A percentile compares a stretch with the other conserved stretches of the same genome.
Evolutionary conservation across 1,284 basidiomycete species (phyloP).

Genomic region (Sphaerobolus stellatus): DNA sequence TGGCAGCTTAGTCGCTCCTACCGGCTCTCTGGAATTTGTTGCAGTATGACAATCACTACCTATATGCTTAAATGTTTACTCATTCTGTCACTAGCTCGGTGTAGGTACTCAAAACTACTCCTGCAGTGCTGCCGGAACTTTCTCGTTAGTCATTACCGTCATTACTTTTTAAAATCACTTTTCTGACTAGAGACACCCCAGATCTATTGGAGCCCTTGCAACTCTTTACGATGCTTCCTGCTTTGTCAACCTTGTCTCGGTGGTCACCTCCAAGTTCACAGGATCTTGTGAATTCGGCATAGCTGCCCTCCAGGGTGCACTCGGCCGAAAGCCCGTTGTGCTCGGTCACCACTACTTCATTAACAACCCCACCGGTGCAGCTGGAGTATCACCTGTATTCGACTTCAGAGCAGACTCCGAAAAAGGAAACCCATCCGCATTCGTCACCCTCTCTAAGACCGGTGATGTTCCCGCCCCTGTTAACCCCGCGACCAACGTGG

Average conservation of each 20-base stretch:
- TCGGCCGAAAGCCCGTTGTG: slow-evolving; percentile 25
- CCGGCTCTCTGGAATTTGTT: too few relatives aligned
- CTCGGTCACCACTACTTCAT: slow-evolving; percentile 62
- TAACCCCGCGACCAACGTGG: slow-evolving; percentile 44
- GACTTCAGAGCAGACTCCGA: slow-evolving; percentile 49
- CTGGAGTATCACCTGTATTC: slow-evolving; percentile 53
- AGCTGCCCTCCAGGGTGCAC: neutral
- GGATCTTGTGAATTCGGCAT: too few relatives aligned
- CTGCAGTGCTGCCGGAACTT: slow-evolving; percentile 38
- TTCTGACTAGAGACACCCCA: slow-evolving; percentile 12
- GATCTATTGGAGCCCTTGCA: slow-evolving; percentile 49
- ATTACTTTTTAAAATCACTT: neutral
- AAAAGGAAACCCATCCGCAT: slow-evolving; percentile 45
- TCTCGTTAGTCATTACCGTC: slow-evolving; percentile 30
- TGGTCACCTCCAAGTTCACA: too few relatives aligned
- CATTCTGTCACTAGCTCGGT: slow-evolving; percentile 40
- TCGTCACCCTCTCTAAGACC: slow-evolving; percentile 45
- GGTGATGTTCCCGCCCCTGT: slow-evolving; percentile 46
- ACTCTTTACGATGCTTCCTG: slow-evolving; percentile 62
- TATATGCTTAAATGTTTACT: too few relatives aligned
- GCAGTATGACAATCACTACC: too few relatives aligned
- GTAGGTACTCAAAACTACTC: slow-evolving; percentile 52
- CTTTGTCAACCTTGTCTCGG: slow-evolving; percentile 36
- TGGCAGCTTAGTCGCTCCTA: too few relatives aligned
- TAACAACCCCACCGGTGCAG: slow-evolving; percentile 41